Base-by-base conservation (phyloP, 106 monocot species). In the Allium sativum region DNA sequence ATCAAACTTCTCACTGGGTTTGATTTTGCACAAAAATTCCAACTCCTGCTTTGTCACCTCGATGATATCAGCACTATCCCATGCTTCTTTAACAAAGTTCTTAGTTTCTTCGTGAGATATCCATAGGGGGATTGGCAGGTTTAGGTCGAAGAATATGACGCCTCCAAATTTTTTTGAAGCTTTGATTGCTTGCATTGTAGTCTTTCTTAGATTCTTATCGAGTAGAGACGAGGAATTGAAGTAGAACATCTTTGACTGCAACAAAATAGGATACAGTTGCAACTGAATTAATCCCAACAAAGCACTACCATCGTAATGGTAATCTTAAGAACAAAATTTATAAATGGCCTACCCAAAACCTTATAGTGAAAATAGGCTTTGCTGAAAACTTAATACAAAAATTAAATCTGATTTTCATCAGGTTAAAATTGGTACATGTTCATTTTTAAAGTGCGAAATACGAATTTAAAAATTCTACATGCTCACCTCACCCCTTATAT, bases 221-320 rank as follows among this genome's bases (percentile, higher is more conserved):
- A 93, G 62, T 56, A 93, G 72, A 40, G 93, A 77, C 55, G 75
- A 83, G 40, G 93, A 93, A 56, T 78, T 89, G 66, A 89, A 93
- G 57, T 93, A 89, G 76, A 93, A 83, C 93, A 93, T 89, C 65
- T 85, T 89, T 69, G 82, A 80, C 93, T 93, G 89, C 74, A 82
- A 21, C 17, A 31, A 69, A 9, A 66, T 48, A 20, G 19, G 18
- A 53, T 54, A 31, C 31, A 40, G 16, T 41, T 15, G 31, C 50
- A 31, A 7, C 14, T 50, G 40, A 51, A 65, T 14, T 22, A 48
- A 48, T 63, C 31, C 31, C 31, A 31, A 31, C 31, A 31, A 31
- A 21, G 20, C 41, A 48, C 13, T 14, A 12, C 21, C 7, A 17
- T 21, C 21, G 19, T 19, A 63, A 14, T 8, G 5, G 31, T 13